phyloP scores from a whole-genome alignment of 2,329 filamentous ascomycete species.

The Diaporthe capsici region DNA sequence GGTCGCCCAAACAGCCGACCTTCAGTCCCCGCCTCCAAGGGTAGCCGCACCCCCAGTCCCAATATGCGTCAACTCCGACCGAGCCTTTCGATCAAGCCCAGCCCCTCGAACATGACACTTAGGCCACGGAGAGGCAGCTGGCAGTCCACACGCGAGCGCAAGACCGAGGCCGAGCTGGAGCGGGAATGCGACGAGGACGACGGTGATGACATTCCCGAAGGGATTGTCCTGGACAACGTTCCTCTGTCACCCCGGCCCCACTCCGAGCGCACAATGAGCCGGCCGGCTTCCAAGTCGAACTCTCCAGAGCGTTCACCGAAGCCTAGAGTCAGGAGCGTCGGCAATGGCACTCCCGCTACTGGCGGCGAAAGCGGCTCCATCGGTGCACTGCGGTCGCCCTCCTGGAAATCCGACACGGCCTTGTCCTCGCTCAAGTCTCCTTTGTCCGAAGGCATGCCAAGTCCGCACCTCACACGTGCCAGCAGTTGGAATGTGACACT shows the following conservation, averaged over 20 bases:
- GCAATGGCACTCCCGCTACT: constrained; percentile 75
- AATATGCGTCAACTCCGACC: constrained; percentile 45
- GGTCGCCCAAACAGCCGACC: constrained; percentile 54
- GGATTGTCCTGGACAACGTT: constrained; percentile 84
- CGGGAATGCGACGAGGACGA: constrained; percentile 83
- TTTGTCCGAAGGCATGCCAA: constrained; percentile 50
- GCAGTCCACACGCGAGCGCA: constrained; percentile 76
- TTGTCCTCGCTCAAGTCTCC: constrained; percentile 50
- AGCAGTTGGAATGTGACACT: constrained; percentile 83
- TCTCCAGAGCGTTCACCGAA: constrained; percentile 67
- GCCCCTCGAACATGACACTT: constrained; percentile 56
- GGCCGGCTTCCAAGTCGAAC: constrained; percentile 62
- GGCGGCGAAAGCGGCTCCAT: constrained; percentile 70
- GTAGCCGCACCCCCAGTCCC: constrained; percentile 66
- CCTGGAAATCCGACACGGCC: constrained; percentile 64
- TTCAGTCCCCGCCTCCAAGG: constrained; percentile 57
- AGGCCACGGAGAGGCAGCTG: constrained; percentile 76
- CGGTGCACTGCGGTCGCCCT: constrained; percentile 64
- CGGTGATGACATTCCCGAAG: constrained; percentile 83
- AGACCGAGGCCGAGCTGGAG: constrained; percentile 79
- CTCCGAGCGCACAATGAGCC: constrained; percentile 68
- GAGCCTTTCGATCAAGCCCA: constrained; percentile 60
- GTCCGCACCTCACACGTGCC: constrained; percentile 67
- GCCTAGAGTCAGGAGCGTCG: constrained; percentile 64
- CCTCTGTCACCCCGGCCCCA: constrained; percentile 81